Base-by-base conservation (phyloP, 768 basidiomycete genomes). In the Pleurotus djamor region DNA sequence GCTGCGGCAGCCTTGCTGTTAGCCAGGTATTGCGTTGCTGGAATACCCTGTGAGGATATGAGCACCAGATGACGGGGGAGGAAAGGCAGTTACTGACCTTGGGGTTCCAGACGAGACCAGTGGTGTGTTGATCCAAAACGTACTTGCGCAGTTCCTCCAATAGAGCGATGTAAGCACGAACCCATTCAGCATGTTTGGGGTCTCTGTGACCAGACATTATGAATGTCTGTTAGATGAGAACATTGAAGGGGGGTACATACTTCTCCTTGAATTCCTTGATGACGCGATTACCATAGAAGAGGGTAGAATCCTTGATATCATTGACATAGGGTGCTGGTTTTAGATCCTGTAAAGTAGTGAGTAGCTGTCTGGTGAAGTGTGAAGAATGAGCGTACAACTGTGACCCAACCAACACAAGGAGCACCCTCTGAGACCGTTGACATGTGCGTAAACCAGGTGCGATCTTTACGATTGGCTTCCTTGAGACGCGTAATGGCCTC, bases 191-290 rank as follows among this genome's bases (percentile, higher is more conserved):
- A 64, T 96, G 94, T 65, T 87, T 89, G 9, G 86, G 76, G 68
- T 98, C 91, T 69, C 96, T 98, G 66, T n/a, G 41, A 47, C 16
- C 36, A 14, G 17, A 50, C 66, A 28, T 28, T 3, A 28, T 28
- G 3, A 32, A 70, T 16, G 55, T 52, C 33, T 54, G 47, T 51
- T 45, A n/a, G 56, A 37, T 14, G 33, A 37, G 33, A 38, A 48
- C 21, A n/a, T 33, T 45, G 43, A 41, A 49, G 41, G 21, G 21
- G 2, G 47, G 38, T 10, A 62, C 90, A 59, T 60, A 94, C 96
- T 92, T 93, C 5, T 93, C 92, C 71, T 94, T 98, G 80, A 83
- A 93, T 63, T 96, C 93, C 72, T 94, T 93, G 73, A 94, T 87
- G 48, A 98, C 83, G 60, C 88, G 86, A 72, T 97, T 93, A 1